phyloP scores from a whole-genome alignment of 371 early-diverging fungal genomes.

The Zopfochytrium polystomum region DNA sequence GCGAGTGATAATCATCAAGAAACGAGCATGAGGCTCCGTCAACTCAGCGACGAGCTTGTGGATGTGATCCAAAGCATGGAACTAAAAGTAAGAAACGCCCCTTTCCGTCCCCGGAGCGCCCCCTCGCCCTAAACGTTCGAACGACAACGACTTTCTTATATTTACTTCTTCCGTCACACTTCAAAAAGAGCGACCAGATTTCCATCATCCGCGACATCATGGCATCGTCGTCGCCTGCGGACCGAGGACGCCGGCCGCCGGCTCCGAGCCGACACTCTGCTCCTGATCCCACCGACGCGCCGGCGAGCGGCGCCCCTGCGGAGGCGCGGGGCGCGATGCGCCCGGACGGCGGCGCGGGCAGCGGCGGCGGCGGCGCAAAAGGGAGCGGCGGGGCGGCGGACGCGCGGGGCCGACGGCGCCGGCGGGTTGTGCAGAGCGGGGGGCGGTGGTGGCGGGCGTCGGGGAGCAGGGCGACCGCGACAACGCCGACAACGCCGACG shows the following conservation, averaged over 20 bases:
- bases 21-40: constrained; percentile 4
- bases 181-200: constrained; percentile 51
- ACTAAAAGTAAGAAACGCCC: constrained; percentile 36
- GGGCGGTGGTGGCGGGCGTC: no score
- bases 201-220: constrained; percentile 47
- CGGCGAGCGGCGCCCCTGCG: background rate
- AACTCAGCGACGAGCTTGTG: constrained; percentile 43
- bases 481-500: background rate
- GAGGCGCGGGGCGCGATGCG: background rate
- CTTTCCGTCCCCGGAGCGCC: background rate
- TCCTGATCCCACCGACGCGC: background rate
- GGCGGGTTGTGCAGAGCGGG: no score
- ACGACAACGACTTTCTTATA: background rate
- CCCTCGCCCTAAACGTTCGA: background rate
- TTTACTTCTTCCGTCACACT: background rate
- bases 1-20: no score
- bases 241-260: background rate
- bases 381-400: no score
- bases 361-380: no score
- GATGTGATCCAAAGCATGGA: constrained; percentile 48
- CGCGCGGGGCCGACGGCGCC: no score
- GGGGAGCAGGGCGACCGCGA: background rate
- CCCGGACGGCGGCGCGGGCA: no score
- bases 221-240: constrained; percentile 5
- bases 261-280: background rate